phyloP scores from a whole-genome alignment of 2,329 filamentous ascomycete species.

The Aspergillus versicolor region DNA sequence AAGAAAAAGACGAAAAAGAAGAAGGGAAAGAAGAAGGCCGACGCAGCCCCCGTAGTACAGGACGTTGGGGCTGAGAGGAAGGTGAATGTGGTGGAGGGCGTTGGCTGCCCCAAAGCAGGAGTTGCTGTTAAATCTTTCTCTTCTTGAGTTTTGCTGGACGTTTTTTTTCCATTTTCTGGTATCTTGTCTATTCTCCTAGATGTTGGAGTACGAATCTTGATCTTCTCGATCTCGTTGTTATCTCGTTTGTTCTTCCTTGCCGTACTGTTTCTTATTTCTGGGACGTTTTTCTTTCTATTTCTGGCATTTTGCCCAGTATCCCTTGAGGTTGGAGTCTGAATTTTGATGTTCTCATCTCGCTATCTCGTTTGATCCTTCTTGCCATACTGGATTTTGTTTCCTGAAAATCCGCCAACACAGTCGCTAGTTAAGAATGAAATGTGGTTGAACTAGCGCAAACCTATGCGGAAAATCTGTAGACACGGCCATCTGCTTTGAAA shows the following conservation, averaged over 20 bases:
- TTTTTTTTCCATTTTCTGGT: background rate
- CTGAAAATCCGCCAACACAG: background rate
- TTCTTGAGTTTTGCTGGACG: background rate
- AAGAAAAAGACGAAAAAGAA: background rate
- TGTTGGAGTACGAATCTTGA: background rate
- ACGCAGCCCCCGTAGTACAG: background rate
- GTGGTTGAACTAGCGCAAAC: background rate
- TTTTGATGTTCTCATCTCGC: background rate
- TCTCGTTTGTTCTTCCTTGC: background rate
- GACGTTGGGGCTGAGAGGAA: slow-evolving; percentile 9
- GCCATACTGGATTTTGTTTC: background rate
- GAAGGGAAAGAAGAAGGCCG: background rate
- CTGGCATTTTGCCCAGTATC: background rate
- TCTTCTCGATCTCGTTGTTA: background rate
- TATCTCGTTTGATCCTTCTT: background rate
- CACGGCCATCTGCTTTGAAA: background rate
- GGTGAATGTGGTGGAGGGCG: background rate
- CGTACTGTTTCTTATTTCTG: too few species aligned
- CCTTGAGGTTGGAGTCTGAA: background rate
- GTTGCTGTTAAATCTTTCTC: background rate
- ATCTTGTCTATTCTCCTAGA: background rate
- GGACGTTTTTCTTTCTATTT: background rate
- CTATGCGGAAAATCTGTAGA: background rate
- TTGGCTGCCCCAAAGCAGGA: background rate
- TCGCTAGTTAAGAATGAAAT: background rate